Percentiles rank a stretch among this genome's conserved stretches.
Evolutionary conservation across 1,284 basidiomycete species (phyloP).

Genomic region (Spongiforma sp.): DNA sequence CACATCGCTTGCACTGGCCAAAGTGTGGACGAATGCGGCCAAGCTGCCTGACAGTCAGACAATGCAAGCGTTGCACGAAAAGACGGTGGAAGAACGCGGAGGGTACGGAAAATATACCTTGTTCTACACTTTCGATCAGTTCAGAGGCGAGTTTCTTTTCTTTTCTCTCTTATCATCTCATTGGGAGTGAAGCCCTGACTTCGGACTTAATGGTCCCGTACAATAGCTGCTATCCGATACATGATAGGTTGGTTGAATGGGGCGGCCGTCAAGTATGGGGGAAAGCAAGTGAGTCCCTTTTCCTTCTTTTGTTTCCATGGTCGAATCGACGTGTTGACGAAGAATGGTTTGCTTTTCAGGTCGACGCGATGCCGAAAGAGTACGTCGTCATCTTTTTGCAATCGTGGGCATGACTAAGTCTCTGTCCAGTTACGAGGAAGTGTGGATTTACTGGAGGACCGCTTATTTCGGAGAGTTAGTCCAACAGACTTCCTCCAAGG

Average conservation of each 20-base stretch:
- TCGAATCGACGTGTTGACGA: neutral
- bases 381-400: neutral
- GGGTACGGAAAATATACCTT: slow-evolving; percentile 18
- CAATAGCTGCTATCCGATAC: neutral
- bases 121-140: neutral
- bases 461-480: too few relatives aligned
- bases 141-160: slow-evolving; percentile 5
- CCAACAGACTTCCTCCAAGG: too few relatives aligned
- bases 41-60: slow-evolving; percentile 11
- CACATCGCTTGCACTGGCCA: slow-evolving; percentile 16
- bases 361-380: neutral
- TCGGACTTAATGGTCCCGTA: neutral
- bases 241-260: slow-evolving; percentile 18
- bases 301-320: neutral
- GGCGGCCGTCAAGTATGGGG: slow-evolving; percentile 15
- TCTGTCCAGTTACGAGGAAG: too few relatives aligned
- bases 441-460: too few relatives aligned
- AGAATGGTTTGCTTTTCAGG: neutral
- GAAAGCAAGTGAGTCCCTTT: slow-evolving; percentile 25
- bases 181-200: neutral
- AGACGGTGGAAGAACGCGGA: slow-evolving; percentile 6
- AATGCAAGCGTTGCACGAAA: slow-evolving; percentile 9
- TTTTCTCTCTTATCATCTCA: neutral
- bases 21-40: slow-evolving; percentile 22
- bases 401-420: too few relatives aligned